phyloP scores from a whole-genome alignment of 1,284 basidiomycete genomes.

The Apiotrichum gracile region DNA sequence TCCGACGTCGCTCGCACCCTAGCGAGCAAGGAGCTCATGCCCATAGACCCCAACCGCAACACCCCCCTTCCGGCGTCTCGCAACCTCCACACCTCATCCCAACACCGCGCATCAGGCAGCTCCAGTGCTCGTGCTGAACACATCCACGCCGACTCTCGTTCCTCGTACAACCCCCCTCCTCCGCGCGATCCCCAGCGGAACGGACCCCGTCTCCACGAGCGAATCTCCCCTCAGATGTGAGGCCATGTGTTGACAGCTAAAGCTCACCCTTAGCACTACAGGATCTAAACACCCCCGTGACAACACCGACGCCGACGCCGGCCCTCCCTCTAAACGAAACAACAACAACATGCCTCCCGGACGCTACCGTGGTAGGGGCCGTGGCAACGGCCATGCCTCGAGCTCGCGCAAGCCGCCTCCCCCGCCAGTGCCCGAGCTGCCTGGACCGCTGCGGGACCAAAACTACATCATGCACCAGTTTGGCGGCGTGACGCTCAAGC shows the following conservation, averaged over 20 bases:
- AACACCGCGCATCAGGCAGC: too few species aligned
- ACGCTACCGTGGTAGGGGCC: background rate
- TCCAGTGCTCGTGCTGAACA: background rate
- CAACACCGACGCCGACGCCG: background rate
- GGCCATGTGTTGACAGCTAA: background rate
- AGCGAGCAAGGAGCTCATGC: background rate
- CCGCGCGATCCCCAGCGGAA: background rate
- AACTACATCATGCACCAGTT: constrained; percentile 26
- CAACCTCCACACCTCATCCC: background rate
- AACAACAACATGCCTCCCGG: background rate
- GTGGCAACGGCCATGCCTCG: background rate
- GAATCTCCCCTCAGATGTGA: background rate
- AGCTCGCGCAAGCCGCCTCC: constrained; percentile 2
- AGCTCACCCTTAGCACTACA: background rate
- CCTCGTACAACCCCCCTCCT: background rate
- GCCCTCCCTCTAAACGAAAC: background rate
- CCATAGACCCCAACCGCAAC: background rate
- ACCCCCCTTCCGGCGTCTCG: background rate
- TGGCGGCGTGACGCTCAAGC: constrained; percentile 28
- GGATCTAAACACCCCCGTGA: background rate
- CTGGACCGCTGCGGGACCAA: constrained; percentile 24
- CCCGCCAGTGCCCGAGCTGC: constrained; percentile 10
- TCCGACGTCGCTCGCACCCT: background rate
- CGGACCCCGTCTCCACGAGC: background rate
- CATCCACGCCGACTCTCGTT: background rate